A percentile compares a stretch with the other conserved stretches of the same genome.
Evolutionary conservation across 345 rosid genomes (phyloP).

Genomic region (Arabidopsis suecica): DNA sequence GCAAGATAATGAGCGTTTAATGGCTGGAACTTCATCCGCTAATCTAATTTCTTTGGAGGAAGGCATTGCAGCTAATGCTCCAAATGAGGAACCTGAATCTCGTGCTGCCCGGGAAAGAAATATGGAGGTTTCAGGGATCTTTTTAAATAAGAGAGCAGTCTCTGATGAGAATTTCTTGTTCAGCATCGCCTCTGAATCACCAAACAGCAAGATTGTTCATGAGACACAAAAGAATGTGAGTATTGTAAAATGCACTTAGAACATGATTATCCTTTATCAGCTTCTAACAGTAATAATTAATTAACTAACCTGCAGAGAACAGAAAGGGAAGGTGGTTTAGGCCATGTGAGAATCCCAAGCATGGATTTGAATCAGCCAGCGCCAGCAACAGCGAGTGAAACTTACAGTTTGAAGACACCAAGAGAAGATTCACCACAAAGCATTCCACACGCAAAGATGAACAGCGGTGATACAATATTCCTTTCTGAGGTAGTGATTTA

Average conservation of each 20-base stretch:
- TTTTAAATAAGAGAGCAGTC: constrained; percentile 11
- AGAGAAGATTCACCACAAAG: constrained; percentile 42
- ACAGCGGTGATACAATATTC: constrained; percentile 43
- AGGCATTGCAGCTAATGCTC: constrained; percentile 31
- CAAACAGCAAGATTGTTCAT: constrained; percentile 26
- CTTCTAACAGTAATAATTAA: constrained; percentile 1
- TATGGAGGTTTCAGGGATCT: constrained; percentile 39
- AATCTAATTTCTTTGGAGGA: constrained; percentile 40
- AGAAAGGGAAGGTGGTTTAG: constrained; percentile 23
- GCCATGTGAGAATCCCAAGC: constrained; percentile 38
- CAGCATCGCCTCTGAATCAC: constrained; percentile 44
- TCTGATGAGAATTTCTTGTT: constrained; percentile 38
- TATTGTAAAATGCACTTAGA: neutral
- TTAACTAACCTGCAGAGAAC: constrained; percentile 25
- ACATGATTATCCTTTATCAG: constrained; percentile 31
- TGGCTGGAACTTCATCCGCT: constrained; percentile 34
- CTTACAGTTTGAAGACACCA: constrained; percentile 31
- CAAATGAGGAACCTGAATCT: constrained; percentile 37
- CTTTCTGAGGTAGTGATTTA: constrained; percentile 40
- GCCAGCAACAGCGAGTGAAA: constrained; percentile 27
- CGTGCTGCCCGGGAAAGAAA: constrained; percentile 29
- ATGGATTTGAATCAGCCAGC: constrained; percentile 41
- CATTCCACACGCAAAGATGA: constrained; percentile 39
- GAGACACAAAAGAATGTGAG: constrained; percentile 46
- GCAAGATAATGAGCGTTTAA: constrained; percentile 34